phyloP scores from a whole-genome alignment of 2,329 filamentous ascomycete genomes.

The Aaosphaeria arxii region DNA sequence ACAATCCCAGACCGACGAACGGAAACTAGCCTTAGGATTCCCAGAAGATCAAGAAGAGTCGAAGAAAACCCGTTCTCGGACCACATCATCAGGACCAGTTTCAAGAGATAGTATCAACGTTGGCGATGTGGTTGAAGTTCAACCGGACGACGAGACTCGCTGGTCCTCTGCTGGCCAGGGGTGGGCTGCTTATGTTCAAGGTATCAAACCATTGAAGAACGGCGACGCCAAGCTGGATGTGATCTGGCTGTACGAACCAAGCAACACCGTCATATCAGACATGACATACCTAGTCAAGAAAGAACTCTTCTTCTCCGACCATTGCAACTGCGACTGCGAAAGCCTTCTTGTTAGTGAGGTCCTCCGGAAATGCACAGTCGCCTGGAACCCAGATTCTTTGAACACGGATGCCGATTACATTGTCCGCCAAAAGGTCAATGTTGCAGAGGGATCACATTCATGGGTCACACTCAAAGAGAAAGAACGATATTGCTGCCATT shows the following conservation, averaged over 20 bases:
- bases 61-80: not conserved
- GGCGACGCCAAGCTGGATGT: conserved; percentile 54
- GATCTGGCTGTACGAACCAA: conserved; percentile 70
- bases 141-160: conserved; percentile 39
- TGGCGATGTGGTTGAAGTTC: conserved; percentile 52
- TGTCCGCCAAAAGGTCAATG: conserved; percentile 53
- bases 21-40: conserved; percentile 16
- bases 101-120: conserved; percentile 3
- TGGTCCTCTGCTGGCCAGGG: conserved; percentile 57
- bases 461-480: too few relatives aligned
- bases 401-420: conserved; percentile 52
- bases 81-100: not conserved
- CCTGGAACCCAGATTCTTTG: conserved; percentile 54
- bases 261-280: conserved; percentile 66
- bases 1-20: conserved; percentile 3
- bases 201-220: conserved; percentile 22
- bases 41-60: conserved; percentile 1
- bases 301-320: conserved; percentile 73
- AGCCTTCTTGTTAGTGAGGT: conserved; percentile 57
- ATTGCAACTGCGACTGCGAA: conserved; percentile 65
- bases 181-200: conserved; percentile 72
- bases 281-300: conserved; percentile 68
- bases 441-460: too few relatives aligned
- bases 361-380: conserved; percentile 55
- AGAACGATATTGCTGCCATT: too few relatives aligned